These are phyloP conservation scores for Naegleria lovaniensis DNA, from an alignment of 208 protist genomes.

Conservation along the genomic window DNA sequence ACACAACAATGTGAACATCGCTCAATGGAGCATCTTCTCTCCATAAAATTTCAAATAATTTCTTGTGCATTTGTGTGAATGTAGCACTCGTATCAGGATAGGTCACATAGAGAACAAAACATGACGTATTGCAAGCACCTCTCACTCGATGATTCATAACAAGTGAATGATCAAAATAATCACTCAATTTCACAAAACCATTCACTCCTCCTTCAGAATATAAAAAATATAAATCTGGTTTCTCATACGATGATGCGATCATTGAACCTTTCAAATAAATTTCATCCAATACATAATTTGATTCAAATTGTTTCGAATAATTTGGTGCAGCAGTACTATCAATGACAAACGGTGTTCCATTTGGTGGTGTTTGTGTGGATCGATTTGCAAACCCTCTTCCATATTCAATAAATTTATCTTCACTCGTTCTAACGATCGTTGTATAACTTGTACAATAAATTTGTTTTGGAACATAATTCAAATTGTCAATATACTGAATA, in stretches of 20 bases:
- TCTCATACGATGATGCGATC: not conserved
- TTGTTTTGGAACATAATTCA: not conserved
- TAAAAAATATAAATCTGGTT: not conserved
- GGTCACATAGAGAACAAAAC: not conserved
- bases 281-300: not conserved
- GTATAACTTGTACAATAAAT: not conserved
- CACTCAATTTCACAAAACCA: not conserved
- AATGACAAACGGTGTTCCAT: not conserved
- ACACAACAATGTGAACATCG: not conserved
- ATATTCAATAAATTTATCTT: not conserved
- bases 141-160: not conserved
- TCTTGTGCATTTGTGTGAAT: not conserved
- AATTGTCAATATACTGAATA: not conserved
- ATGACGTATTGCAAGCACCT: not conserved
- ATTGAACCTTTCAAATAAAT: not conserved
- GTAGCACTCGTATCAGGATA: not conserved
- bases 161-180: not conserved
- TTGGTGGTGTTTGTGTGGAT: not conserved
- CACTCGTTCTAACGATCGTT: not conserved
- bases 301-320: not conserved
- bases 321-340: not conserved
- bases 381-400: not conserved
- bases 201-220: not conserved
- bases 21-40: not conserved
- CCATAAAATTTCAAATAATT: not conserved